Percentiles rank a stretch among this genome's conserved stretches.
These are phyloP conservation scores for Hypoxylon sp. DNA, from an alignment of 2,329 filamentous ascomycete species.

Conservation along the genomic window DNA sequence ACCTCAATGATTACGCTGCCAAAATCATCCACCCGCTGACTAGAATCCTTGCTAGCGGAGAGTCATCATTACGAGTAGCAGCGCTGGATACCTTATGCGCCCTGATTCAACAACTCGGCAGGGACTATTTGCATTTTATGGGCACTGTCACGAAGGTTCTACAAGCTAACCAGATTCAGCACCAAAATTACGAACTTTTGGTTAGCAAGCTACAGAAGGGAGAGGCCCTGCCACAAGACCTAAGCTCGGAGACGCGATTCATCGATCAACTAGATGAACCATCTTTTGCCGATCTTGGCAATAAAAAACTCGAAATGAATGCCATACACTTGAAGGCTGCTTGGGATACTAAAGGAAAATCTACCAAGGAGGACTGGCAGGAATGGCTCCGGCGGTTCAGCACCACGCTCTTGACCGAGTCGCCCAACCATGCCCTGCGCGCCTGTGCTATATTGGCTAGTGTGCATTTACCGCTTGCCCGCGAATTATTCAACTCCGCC, in stretches of 20 bases:
- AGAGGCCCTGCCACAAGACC: constrained; percentile 92
- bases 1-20: constrained; percentile 95
- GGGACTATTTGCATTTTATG: constrained; percentile 95
- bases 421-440: constrained; percentile 92
- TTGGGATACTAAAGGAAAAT: constrained; percentile 97
- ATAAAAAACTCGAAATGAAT: constrained; percentile 97
- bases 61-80: constrained; percentile 80
- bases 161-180: constrained; percentile 83
- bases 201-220: constrained; percentile 95
- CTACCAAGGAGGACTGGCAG: constrained; percentile 98
- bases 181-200: constrained; percentile 92
- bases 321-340: constrained; percentile 96
- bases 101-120: constrained; percentile 94
- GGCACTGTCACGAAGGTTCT: constrained; percentile 92
- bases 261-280: constrained; percentile 84
- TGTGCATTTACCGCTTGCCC: constrained; percentile 90
- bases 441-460: constrained; percentile 93
- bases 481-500: constrained; percentile 97
- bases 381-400: constrained; percentile 99
- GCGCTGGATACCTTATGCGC: constrained; percentile 96
- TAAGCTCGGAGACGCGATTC: constrained; percentile 88
- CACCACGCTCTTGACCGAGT: constrained; percentile 93
- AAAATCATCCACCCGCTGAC: constrained; percentile 96
- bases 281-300: constrained; percentile 84
- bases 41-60: constrained; percentile 81